Evolutionary conservation across 257 asterid species (phyloP).

Genomic region (Lycium ferocissimum): DNA sequence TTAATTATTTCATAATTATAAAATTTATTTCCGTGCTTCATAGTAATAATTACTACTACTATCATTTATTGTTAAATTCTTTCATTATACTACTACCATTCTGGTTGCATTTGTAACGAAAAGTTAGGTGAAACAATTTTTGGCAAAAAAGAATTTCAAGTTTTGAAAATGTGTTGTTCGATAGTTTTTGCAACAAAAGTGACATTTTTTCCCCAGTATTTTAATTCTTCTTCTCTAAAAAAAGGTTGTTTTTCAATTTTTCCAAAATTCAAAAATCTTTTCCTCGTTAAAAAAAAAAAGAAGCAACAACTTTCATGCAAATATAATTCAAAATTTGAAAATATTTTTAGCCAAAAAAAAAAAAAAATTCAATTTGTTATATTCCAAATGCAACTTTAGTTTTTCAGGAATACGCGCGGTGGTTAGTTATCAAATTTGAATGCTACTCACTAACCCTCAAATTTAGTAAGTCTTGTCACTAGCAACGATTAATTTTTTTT

Average conservation of each 20-base stretch:
- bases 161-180: neutral
- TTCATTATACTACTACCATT: neutral
- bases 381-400: neutral
- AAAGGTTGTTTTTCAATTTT: too few relatives aligned
- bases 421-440: neutral
- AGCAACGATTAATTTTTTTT: neutral
- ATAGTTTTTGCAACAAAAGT: neutral
- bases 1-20: conserved; percentile 32
- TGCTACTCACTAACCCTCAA: neutral
- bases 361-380: neutral
- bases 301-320: neutral
- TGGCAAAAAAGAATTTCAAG: neutral
- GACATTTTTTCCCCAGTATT: too few relatives aligned
- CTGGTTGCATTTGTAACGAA: neutral
- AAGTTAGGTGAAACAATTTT: neutral
- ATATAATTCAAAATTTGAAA: neutral
- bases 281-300: neutral
- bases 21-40: conserved; percentile 15
- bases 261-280: neutral
- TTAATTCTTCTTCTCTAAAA: too few relatives aligned
- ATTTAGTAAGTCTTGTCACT: neutral
- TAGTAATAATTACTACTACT: neutral
- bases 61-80: neutral
- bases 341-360: neutral
- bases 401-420: neutral